phyloP scores from a whole-genome alignment of 192 early-diverging fungal species.

The Gaertneriomyces sp. region DNA sequence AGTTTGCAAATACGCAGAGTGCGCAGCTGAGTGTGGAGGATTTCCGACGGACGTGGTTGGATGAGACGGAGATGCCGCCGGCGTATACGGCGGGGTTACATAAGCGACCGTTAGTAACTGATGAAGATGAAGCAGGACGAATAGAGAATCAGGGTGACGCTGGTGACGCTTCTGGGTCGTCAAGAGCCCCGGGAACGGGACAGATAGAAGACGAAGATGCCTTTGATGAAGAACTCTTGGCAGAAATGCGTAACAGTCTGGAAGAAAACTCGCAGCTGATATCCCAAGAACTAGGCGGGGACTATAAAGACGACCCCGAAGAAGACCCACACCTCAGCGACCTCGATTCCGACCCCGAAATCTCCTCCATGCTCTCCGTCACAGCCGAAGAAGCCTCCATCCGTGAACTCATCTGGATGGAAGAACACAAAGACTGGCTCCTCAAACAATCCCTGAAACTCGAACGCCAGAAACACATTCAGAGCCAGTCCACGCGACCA shows the following conservation, averaged over 20 bases:
- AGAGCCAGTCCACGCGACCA: too few relatives aligned
- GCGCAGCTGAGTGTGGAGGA: slow-evolving; percentile 70
- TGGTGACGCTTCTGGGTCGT: too few relatives aligned
- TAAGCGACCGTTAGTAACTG: slow-evolving; percentile 20
- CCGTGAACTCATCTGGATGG: slow-evolving; percentile 83
- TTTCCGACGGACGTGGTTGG: slow-evolving; percentile 83
- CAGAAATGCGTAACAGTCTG: slow-evolving; percentile 1
- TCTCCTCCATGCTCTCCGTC: slow-evolving; percentile 50
- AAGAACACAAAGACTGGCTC: slow-evolving; percentile 82
- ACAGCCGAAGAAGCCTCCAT: slow-evolving; percentile 71
- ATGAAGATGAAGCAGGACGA: slow-evolving; percentile 30
- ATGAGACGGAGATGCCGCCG: slow-evolving; percentile 77
- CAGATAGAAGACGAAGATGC: too few relatives aligned
- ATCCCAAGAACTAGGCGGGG: slow-evolving; percentile 1
- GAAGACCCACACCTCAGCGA: slow-evolving; percentile 37
- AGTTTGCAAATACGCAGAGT: slow-evolving; percentile 78
- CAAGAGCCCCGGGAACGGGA: too few relatives aligned
- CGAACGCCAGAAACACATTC: not conserved
- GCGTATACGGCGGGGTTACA: slow-evolving; percentile 54
- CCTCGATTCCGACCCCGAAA: slow-evolving; percentile 49
- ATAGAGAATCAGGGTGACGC: too few relatives aligned
- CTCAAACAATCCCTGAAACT: slow-evolving; percentile 40
- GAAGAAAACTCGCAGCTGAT: not conserved
- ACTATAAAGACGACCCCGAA: slow-evolving; percentile 1
- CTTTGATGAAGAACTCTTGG: not conserved